Base-by-base conservation (phyloP, 139 green algal species). In the Tetratostichococcus sp. region DNA sequence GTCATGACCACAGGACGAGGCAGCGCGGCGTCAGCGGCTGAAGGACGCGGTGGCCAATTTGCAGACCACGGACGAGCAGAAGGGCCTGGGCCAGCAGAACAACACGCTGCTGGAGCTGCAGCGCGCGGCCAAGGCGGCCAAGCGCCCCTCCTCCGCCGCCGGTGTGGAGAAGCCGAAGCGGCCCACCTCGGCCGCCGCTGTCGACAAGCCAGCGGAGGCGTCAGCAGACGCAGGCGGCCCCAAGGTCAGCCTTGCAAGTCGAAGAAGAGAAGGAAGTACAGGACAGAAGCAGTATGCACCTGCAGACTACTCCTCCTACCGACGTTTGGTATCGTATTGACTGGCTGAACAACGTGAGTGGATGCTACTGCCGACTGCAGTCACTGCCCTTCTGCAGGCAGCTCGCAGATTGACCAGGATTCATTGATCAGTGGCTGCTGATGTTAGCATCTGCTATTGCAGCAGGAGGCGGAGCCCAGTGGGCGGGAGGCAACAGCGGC, bases 51-150 rank as follows among this genome's bases (percentile, higher is more conserved):
- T 90, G 86, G 76, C 87, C 75, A 85, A 90, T 39, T 77, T 84
- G 28, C 65, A 93, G 74, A 73, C 82, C 32, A 85, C 91, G 42
- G 87, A 94, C 70, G 87, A 93, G 59, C 72, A 84, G 16, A 65
- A 76, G 22, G 70, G 62, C 17, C 82, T 80, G 22, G 87, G 91
- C 0, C 81, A 92, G 79, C 83, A 92, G 78, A 88, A 78, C 30
- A 96, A 96, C 81, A 65, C 87, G 30, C 43, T 94, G 74, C 83
- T 92, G 35, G 81, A 82, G 69, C 73, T 97, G 17, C 69, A 88
- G 75, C 73, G 83, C 19, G 68, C 89, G 74, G 75, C 81, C 16
- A 81, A 84, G 26, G n/a, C 59, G 68, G 70, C 35, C 30, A 81
- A 85, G 58, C 72, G 70, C 25, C 33, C 65, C 16, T 42, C 39